Conservation (phyloP, 371 early-diverging fungal species). For the Rhizomucor pusillus region DNA sequence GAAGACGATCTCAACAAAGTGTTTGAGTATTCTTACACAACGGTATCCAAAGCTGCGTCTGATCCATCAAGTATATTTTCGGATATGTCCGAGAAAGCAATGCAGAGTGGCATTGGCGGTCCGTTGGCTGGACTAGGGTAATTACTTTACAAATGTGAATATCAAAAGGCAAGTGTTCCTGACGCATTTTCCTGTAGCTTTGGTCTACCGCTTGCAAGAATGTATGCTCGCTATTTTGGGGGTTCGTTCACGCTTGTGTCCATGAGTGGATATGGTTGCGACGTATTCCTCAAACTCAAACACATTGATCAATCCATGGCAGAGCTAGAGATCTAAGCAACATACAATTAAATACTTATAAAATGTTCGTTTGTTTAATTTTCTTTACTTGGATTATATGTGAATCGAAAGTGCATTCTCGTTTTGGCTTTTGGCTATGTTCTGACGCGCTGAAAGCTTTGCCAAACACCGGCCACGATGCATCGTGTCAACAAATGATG, state of each 20-base stretch:
- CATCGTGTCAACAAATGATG: too few species aligned
- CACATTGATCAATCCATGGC: conserved; percentile 70
- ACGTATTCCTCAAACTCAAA: conserved; percentile 87
- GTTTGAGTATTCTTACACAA: conserved; percentile 94
- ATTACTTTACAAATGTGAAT: conserved; percentile 9
- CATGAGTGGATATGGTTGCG: conserved; percentile 88
- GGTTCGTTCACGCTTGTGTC: conserved; percentile 85
- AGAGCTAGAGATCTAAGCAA: conserved; percentile 42
- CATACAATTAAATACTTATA: too few species aligned
- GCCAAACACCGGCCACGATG: too few species aligned
- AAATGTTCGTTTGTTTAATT: too few species aligned
- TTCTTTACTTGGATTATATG: too few species aligned
- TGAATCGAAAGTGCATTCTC: too few species aligned
- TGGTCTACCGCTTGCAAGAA: conserved; percentile 88
- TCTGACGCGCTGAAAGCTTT: too few species aligned
- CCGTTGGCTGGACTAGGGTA: conserved; percentile 75
- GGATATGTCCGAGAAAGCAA: conserved; percentile 62
- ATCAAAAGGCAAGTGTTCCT: background rate
- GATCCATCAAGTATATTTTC: conserved; percentile 54
- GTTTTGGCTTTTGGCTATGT: too few species aligned
- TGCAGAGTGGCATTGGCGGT: conserved; percentile 86
- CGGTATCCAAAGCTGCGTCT: conserved; percentile 65
- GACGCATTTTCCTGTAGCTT: conserved; percentile 39
- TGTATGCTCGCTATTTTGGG: conserved; percentile 95
- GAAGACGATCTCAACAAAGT: conserved; percentile 72